Evolutionary conservation across 108 stramenopile genomes (phyloP), one percentile per base, ranked within the genome.

Genomic region (Skeletonema grethae): DNA sequence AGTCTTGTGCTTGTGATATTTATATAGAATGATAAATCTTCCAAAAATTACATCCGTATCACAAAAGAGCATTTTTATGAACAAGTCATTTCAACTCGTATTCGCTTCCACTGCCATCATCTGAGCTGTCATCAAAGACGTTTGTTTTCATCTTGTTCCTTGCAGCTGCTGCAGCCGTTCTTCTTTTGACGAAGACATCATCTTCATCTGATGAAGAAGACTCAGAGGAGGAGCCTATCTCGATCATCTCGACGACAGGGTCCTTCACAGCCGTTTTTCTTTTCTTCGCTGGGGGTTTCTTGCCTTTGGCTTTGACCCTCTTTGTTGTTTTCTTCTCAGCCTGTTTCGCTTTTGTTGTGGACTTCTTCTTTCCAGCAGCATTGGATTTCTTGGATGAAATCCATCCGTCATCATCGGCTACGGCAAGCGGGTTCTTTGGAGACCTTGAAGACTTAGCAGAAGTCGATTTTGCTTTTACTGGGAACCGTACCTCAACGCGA

Each of bases 171-270:
- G 70, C 7, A 18, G 63, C 50, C 16, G 55, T 48, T 15, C 64
- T 62, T n/a, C 77, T 18, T 28, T 63, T 46, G 22, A 31, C 9
- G 6, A 63, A 31, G 24, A 59, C 1, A 24, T 73, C 61, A 6
- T 73, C 72, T 7, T 61, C 63, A 10, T 70, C 63, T 8, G 70
- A 45, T 64, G 72, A 80, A 32, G 70, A 75, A 18, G 81, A 72
- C 15, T 70, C 71, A 25, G 84, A 84, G 0, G 82, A 87, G 4
- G 70, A 79, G 30, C 73, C 72, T 32, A 87, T 63, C 56, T 87
- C 88, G 48, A 87, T 83, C 32, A 57, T 16, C 11, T 35, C 67
- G 61, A 64, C 30, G 46, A 63, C 73, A 25, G 28, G 39, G 16
- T 57, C 46, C 53, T 70, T 82, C 7, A 32, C n/a, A 30, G 10